These are phyloP conservation scores for Yamadazyma membranifaciens DNA, from an alignment of 1,139 yeast species.

Conservation along the genomic window DNA sequence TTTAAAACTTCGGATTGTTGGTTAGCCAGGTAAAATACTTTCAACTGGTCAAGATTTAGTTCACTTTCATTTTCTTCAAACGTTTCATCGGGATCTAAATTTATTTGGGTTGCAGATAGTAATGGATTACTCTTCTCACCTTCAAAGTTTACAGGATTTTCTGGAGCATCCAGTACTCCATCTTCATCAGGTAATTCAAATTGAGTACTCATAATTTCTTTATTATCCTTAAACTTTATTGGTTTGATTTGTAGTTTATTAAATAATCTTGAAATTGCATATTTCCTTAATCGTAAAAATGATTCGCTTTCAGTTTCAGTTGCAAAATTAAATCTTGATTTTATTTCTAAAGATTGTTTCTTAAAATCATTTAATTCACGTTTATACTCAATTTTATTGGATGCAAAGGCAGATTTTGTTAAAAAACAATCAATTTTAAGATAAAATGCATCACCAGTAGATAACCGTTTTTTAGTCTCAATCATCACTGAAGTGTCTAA, in stretches of 20 bases:
- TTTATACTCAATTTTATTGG: constrained; percentile 10
- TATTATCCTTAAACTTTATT: constrained; percentile 10
- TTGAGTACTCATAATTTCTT: constrained; percentile 11
- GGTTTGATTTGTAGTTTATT: constrained; percentile 37
- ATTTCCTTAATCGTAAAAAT: constrained; percentile 51
- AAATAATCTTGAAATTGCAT: constrained; percentile 57
- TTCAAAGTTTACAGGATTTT: not conserved
- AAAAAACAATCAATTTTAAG: constrained; percentile 64
- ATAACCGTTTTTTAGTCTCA: constrained; percentile 52
- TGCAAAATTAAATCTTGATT: constrained; percentile 20
- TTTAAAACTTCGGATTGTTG: constrained; percentile 51
- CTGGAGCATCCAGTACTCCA: not conserved
- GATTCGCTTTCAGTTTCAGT: constrained; percentile 58
- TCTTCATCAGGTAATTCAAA: constrained; percentile 4
- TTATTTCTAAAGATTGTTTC: constrained; percentile 4
- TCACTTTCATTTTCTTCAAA: constrained; percentile 27
- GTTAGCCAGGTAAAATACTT: constrained; percentile 68
- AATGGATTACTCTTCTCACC: not conserved
- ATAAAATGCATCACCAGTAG: constrained; percentile 72
- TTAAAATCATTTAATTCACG: constrained; percentile 13
- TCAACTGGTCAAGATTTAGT: constrained; percentile 69
- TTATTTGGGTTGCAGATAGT: not conserved
- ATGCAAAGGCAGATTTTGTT: constrained; percentile 49
- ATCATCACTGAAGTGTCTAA: constrained; percentile 63
- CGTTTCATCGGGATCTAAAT: constrained; percentile 1